Base-by-base conservation (phyloP, 2,329 filamentous ascomycete species). In the Neodidymelliopsis sp. region DNA sequence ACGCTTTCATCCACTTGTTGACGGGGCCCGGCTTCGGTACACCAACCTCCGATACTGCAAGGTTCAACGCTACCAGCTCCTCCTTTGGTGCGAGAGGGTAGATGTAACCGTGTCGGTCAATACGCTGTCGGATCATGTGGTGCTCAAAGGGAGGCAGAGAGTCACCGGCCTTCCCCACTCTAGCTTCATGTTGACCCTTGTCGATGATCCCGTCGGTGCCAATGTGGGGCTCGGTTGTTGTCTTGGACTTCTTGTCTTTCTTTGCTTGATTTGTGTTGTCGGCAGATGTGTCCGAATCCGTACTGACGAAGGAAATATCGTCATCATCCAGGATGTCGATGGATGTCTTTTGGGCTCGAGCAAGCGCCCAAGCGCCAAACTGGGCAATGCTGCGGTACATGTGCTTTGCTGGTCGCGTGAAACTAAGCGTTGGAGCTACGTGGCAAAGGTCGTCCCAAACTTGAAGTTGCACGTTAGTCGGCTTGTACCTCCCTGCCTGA, bases 371-470 rank as follows among this genome's bases (percentile, higher is more conserved):
- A 0, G 92, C 91, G 2, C 91, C 89, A 65, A 99, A 97, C 60
- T 97, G 93, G 0, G 94, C 89, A 41, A 97, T 85, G 1, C 90
- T 90, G 36, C 93, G 84, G 70, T 91, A 97, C 91, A 97, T 97
- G 74, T 89, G 89, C 71, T 97, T 97, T 34, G 93, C 94, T 0
- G 94, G 94, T n/a, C 87, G 83, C 0, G 93, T 97, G 70, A 96
- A 97, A 63, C 90, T 96, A n/a, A 97, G 80, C 0, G 92, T 97
- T 1, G 93, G 90, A 0, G 88, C 87, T 5, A 96, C 92, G 67
- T 97, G 93, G 64, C 94, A 97, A 2, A 97, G 77, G 62, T 96
- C 89, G 49, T 97, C 93, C 92, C 93, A 97, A 1, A 97, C 87
- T 69, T 97, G 94, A 2, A 99, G 80, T 68, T 97, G 91, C 0